Conservation (phyloP, 768 basidiomycete species). For the Lepiota brunneoincarnata region DNA sequence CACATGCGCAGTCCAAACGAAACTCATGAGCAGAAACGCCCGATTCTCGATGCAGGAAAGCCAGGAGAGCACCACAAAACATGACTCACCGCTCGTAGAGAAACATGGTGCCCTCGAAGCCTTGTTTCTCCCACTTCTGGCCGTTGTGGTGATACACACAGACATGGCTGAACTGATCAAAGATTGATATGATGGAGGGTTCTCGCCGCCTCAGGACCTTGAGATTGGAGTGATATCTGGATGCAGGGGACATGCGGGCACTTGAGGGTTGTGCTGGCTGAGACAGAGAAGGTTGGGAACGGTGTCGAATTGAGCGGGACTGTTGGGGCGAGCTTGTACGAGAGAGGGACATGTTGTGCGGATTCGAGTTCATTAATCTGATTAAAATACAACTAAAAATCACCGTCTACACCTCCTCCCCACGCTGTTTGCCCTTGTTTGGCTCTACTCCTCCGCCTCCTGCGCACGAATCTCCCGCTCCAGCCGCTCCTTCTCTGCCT, state of each 20-base stretch:
- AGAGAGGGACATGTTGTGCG: constrained; percentile 1
- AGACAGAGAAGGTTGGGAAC: constrained; percentile 31
- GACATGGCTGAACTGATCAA: constrained; percentile 87
- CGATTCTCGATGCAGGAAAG: background rate
- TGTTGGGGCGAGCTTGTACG: constrained; percentile 11
- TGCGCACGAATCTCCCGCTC: constrained; percentile 76
- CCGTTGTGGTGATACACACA: constrained; percentile 77
- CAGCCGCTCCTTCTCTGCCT: constrained; percentile 74
- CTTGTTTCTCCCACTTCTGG: constrained; percentile 78
- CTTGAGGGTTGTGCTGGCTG: constrained; percentile 19
- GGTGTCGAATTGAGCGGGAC: constrained; percentile 5
- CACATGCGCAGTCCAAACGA: background rate
- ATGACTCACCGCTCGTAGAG: constrained; percentile 73
- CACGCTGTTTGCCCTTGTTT: constrained; percentile 3
- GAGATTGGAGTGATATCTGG: constrained; percentile 74
- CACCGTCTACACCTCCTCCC: background rate
- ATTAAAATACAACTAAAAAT: too few relatives aligned
- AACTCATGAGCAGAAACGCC: background rate
- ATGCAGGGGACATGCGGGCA: constrained; percentile 60
- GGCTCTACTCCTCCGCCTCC: constrained; percentile 45
- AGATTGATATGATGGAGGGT: constrained; percentile 73
- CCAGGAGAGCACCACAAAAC: background rate
- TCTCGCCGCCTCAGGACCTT: constrained; percentile 78
- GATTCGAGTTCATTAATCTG: background rate
- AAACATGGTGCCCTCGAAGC: constrained; percentile 88